A percentile compares a stretch with the other conserved stretches of the same genome.
Conservation (phyloP, 768 basidiomycete genomes). For the Lepiota brunneoincarnata region DNA sequence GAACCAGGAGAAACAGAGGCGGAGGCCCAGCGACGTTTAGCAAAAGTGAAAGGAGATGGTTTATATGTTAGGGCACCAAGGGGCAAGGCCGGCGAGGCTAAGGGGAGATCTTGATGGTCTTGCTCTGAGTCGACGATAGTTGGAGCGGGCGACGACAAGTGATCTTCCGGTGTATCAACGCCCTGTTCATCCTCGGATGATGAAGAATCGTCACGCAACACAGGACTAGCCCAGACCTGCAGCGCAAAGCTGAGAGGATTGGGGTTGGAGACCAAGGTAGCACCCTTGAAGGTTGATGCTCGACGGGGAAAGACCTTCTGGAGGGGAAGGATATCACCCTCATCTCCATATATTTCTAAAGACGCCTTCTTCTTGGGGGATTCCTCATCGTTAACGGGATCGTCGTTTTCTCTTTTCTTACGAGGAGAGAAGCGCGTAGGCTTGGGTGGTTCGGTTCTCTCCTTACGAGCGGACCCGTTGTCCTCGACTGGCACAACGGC, state of each 20-base stretch:
- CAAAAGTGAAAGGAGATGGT: constrained; percentile 63
- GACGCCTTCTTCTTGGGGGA: constrained; percentile 29
- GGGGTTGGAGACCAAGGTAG: constrained; percentile 51
- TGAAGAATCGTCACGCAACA: constrained; percentile 39
- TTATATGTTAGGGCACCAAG: constrained; percentile 50
- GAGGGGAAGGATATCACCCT: constrained; percentile 18
- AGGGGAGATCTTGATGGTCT: constrained; percentile 14
- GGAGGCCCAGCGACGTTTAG: constrained; percentile 55
- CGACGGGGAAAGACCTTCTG: constrained; percentile 41
- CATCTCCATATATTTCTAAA: constrained; percentile 18
- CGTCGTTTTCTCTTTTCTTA: constrained; percentile 30
- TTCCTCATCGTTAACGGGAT: constrained; percentile 31
- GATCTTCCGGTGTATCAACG: constrained; percentile 60
- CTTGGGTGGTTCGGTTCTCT: constrained; percentile 25
- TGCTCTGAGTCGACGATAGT: constrained; percentile 21
- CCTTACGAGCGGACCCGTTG: constrained; percentile 1
- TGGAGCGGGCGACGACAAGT: constrained; percentile 38
- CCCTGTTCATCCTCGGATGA: constrained; percentile 49
- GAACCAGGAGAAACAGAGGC: not conserved
- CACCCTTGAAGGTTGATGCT: constrained; percentile 39
- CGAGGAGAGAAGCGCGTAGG: constrained; percentile 21
- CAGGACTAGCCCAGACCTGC: constrained; percentile 51
- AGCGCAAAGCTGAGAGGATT: constrained; percentile 61
- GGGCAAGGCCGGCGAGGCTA: constrained; percentile 22
- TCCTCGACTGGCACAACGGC: not conserved